Base-by-base conservation (phyloP, 306 rosid species). In the Quercus engelmannii region DNA sequence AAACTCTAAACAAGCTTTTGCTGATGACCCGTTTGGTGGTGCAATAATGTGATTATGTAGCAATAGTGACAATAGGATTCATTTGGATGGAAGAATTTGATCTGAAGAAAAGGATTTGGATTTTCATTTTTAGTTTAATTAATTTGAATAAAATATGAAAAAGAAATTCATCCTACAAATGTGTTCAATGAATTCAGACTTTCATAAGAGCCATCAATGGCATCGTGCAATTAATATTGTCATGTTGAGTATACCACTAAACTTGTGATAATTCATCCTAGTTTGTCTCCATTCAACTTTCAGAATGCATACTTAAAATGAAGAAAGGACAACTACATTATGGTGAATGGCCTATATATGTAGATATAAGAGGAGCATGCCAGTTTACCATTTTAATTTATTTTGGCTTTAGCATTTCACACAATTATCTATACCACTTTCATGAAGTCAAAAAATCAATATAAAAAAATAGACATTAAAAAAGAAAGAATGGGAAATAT, bases 331-430 rank as follows among this genome's bases (percentile, higher is more conserved):
- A 75, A 81, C 79, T 89, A 76, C 87, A 85, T 87, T 77, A 81
- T 92, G 88, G 85, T 82, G 86, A 74, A 75, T 84, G 87, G 84
- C 84, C 46, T 41, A 8, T 8, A 62, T 79, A 82, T 87, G 80
- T 64, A 55, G 41, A 28, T 73, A 79, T 63, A 52, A 19, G 54
- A 23, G 54, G 80, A 89, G 84, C 82, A 61, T 80, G 41, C 84
- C 77, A 75, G 76, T 86, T 80, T 81, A 20, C 86, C 85, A 85
- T 87, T 63, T 80, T 81, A 56, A 80, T 83, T 83, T 77, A 77
- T 76, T 69, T 35, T 38, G 35, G 35, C 13, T 71, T 52, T 67
- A 68, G 51, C 41, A 33, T 81, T 74, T 69, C 58, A 75, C 83
- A 80, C 68, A 65, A 74, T 55, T 79, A 77, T 1, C 19, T 49